phyloP scores from a whole-genome alignment of 352 stramenopile genomes.

The Phytophthora lateralis region DNA sequence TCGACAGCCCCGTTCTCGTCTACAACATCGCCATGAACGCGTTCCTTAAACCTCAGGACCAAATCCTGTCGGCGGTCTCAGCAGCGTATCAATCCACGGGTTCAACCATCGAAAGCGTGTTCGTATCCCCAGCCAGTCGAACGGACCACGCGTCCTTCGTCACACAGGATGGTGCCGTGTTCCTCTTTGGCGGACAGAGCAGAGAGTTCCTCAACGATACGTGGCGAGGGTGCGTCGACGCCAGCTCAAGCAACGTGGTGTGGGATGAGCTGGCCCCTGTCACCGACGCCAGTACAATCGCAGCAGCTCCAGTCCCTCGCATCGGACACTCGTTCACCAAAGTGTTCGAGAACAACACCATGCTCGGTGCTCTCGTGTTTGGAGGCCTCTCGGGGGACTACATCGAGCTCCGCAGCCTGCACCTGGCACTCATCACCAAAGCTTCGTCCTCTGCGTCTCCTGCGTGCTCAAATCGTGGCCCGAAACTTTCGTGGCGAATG shows the following conservation, averaged over 20 bases:
- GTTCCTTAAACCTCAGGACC: constrained; percentile 51
- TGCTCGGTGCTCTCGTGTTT: constrained; percentile 49
- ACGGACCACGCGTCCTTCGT: constrained; percentile 59
- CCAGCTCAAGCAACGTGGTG: constrained; percentile 35
- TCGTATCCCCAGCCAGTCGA: constrained; percentile 62
- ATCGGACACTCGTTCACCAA: constrained; percentile 66
- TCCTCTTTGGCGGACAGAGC: constrained; percentile 62
- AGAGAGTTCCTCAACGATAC: constrained; percentile 64
- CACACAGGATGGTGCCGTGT: constrained; percentile 34
- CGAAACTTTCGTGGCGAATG: constrained; percentile 47
- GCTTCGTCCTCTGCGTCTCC: constrained; percentile 11
- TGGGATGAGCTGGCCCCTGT: constrained; percentile 61
- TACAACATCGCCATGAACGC: constrained; percentile 47
- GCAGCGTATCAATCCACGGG: constrained; percentile 19
- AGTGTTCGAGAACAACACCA: constrained; percentile 53
- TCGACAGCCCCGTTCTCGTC: constrained; percentile 59
- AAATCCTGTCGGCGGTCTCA: constrained; percentile 52
- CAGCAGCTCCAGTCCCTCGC: constrained; percentile 41
- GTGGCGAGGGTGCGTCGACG: constrained; percentile 63
- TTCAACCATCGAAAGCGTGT: constrained; percentile 49
- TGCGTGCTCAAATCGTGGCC: constrained; percentile 28
- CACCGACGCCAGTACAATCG: constrained; percentile 37
- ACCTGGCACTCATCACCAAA: constrained; percentile 55
- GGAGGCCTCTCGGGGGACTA: constrained; percentile 58
- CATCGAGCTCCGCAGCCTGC: constrained; percentile 43